These are phyloP conservation scores for Salvia splendens DNA, from an alignment of 257 asterid genomes.

Conservation along the genomic window DNA sequence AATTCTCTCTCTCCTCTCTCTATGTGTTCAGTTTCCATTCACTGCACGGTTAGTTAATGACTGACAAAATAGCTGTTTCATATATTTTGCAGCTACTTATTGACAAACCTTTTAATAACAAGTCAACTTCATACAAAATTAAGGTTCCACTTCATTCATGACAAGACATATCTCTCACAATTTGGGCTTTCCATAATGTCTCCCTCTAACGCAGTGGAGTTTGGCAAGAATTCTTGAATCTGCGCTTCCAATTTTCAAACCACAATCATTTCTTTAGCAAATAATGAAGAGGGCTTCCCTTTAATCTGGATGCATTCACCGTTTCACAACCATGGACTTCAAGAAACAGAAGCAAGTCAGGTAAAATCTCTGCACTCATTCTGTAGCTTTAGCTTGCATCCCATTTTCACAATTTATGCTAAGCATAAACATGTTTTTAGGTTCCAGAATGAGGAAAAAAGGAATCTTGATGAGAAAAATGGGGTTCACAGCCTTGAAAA, in stretches of 20 bases:
- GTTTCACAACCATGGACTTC: constrained; percentile 46
- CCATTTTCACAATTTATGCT: constrained; percentile 5
- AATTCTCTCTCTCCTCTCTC: not conserved
- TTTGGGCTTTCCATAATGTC: constrained; percentile 24
- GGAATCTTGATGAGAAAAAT: constrained; percentile 51
- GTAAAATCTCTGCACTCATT: constrained; percentile 31
- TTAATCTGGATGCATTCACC: not conserved
- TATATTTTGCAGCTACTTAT: constrained; percentile 20
- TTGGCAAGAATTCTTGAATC: constrained; percentile 19
- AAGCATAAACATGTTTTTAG: constrained; percentile 28
- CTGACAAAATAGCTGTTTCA: constrained; percentile 30
- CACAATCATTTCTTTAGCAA: constrained; percentile 5
- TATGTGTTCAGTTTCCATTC: constrained; percentile 19
- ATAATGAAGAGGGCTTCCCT: constrained; percentile 7
- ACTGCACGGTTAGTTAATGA: constrained; percentile 26
- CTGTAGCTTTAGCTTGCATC: not conserved
- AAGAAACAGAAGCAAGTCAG: constrained; percentile 64
- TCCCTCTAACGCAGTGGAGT: constrained; percentile 21
- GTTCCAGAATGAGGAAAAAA: constrained; percentile 63
- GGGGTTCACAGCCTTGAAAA: constrained; percentile 39
- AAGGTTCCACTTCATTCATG: constrained; percentile 26
- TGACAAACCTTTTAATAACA: not conserved
- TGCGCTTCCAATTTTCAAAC: not conserved
- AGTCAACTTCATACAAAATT: constrained; percentile 35
- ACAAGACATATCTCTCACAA: not conserved